phyloP scores from a whole-genome alignment of 2,329 filamentous ascomycete species.

The Thelonectria blattea region DNA sequence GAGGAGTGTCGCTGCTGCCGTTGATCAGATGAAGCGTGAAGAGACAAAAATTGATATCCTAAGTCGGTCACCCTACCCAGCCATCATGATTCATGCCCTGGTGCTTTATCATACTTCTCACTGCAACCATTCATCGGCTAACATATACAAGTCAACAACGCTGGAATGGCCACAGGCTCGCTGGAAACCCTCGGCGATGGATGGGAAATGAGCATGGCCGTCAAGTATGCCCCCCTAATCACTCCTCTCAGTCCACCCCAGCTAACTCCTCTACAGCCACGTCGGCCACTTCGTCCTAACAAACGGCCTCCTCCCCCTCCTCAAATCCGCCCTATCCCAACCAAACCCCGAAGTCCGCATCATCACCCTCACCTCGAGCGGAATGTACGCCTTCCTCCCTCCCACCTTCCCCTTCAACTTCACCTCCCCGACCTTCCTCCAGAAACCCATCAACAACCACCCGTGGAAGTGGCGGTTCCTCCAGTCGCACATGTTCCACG shows the following conservation, averaged over 20 bases:
- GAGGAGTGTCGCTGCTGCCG: background rate
- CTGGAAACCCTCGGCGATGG: constrained; percentile 21
- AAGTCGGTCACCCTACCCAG: background rate
- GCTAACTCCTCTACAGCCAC: constrained; percentile 23
- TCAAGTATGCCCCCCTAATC: no score
- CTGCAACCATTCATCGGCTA: background rate
- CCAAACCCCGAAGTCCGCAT: constrained; percentile 35
- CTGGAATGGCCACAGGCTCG: constrained; percentile 2
- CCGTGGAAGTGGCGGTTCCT: constrained; percentile 25
- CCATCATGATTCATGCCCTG: no score
- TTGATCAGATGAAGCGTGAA: background rate
- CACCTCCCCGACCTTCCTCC: constrained; percentile 17
- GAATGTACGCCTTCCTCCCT: constrained; percentile 25
- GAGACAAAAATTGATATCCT: constrained; percentile 13
- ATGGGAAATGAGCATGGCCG: constrained; percentile 36
- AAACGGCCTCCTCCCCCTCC: constrained; percentile 36
- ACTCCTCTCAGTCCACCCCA: background rate
- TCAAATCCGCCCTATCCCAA: constrained; percentile 29
- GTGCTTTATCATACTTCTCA: no score
- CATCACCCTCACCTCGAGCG: constrained; percentile 32
- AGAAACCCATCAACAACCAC: constrained; percentile 13
- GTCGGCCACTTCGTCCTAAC: constrained; percentile 38
- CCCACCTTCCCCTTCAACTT: constrained; percentile 30
- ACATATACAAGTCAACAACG: constrained; percentile 37
- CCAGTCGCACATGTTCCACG: constrained; percentile 15